These are phyloP conservation scores for Endoconidiophora laricicola DNA, from an alignment of 2,329 filamentous ascomycete species.

Conservation along the genomic window DNA sequence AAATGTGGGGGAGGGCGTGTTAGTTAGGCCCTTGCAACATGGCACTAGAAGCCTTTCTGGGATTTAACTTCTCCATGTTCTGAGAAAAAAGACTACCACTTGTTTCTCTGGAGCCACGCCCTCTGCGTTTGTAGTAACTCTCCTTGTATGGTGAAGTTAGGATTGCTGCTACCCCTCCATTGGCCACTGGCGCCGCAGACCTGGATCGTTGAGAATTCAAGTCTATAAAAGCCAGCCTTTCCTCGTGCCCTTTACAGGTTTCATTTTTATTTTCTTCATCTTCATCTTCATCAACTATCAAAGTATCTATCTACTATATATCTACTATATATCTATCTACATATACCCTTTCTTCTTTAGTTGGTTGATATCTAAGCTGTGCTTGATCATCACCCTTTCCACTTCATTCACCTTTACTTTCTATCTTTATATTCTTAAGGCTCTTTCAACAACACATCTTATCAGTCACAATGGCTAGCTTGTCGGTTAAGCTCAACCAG, in stretches of 20 bases:
- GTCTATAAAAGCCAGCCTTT: conserved; percentile 7
- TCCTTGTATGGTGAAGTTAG: no score
- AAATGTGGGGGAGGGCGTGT: conserved; percentile 4
- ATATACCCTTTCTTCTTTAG: not conserved
- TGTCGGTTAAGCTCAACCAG: conserved; percentile 49
- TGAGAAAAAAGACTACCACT: no score
- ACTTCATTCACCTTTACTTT: not conserved
- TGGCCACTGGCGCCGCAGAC: not conserved
- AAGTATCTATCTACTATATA: not conserved
- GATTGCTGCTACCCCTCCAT: not conserved
- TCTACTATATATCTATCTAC: not conserved
- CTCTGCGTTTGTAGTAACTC: no score
- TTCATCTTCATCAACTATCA: not conserved
- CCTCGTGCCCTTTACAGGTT: not conserved
- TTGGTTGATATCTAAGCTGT: conserved; percentile 2
- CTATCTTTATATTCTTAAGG: not conserved
- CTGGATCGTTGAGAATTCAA: not conserved
- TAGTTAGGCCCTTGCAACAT: not conserved
- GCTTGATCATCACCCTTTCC: conserved; percentile 6
- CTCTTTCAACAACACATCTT: not conserved
- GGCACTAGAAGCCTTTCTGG: not conserved
- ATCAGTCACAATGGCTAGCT: conserved; percentile 21
- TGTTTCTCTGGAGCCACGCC: no score
- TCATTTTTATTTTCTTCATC: not conserved
- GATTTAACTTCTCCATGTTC: no score